Evolutionary conservation across 306 rosid species (phyloP).

Genomic region (Cucumis sativus): DNA sequence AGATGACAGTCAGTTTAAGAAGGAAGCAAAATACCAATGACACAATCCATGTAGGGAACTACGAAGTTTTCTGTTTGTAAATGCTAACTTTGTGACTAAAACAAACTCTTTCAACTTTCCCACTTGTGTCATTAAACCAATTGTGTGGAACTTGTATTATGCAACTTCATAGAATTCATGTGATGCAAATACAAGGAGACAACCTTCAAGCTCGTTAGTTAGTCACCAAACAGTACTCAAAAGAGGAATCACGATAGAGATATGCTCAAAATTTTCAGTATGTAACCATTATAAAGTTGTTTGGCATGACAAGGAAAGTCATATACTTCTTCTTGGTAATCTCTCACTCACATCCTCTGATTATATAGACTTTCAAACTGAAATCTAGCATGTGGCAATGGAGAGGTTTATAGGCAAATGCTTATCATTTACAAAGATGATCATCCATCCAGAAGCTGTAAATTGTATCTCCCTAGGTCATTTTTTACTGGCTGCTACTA

Average conservation of each 20-base stretch:
- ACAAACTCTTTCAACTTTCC: conserved; percentile 1
- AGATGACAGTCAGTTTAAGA: not conserved
- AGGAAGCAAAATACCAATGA: not conserved
- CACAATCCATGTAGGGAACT: not conserved
- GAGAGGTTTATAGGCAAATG: not conserved
- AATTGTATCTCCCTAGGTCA: conserved; percentile 16
- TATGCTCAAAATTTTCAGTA: not conserved
- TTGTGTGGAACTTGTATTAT: not conserved
- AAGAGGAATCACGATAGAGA: not conserved
- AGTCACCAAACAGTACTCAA: not conserved
- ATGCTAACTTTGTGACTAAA: conserved; percentile 23
- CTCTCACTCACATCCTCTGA: not conserved
- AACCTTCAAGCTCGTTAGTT: not conserved
- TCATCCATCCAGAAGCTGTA: not conserved
- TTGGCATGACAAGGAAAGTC: not conserved
- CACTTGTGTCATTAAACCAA: not conserved
- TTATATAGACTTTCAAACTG: conserved; percentile 10
- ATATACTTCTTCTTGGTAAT: not conserved
- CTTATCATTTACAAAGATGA: not conserved
- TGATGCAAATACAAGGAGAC: not conserved
- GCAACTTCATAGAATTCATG: not conserved
- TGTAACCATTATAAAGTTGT: not conserved
- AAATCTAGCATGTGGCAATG: conserved; percentile 19
- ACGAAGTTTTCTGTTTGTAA: conserved; percentile 4
- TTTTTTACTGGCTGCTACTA: conserved; percentile 17